Percentiles rank a stretch among this genome's conserved stretches.
phyloP scores from a whole-genome alignment of 768 basidiomycete genomes.

The Boletellus sp. region DNA sequence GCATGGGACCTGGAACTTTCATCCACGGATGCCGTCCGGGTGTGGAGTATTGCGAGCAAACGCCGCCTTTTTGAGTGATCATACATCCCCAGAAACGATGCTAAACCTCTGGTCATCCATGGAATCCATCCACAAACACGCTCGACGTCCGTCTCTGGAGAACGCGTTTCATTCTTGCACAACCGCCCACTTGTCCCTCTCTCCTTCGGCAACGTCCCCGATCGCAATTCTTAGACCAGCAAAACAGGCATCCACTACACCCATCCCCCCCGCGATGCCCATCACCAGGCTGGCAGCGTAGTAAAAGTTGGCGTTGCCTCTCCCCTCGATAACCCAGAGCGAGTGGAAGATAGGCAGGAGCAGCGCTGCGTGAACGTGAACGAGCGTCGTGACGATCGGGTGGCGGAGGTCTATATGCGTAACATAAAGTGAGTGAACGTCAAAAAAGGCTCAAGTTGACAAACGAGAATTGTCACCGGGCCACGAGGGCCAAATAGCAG shows the following conservation, averaged over 20 bases:
- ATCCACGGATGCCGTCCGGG: too few species aligned
- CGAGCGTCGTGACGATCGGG: constrained; percentile 76
- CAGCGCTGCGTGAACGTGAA: constrained; percentile 79
- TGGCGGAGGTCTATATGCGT: constrained; percentile 65
- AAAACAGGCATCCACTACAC: constrained; percentile 76
- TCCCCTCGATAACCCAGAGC: constrained; percentile 87
- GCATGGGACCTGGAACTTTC: too few species aligned
- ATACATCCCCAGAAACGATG: too few species aligned
- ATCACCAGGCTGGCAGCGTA: constrained; percentile 95
- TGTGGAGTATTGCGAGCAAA: too few species aligned
- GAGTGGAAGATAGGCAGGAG: constrained; percentile 90
- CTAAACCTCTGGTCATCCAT: too few species aligned
- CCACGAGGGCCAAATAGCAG: not conserved
- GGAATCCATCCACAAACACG: too few species aligned
- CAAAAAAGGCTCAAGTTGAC: too few species aligned
- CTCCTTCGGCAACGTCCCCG: constrained; percentile 46
- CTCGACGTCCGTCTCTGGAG: not conserved
- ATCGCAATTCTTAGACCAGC: constrained; percentile 78
- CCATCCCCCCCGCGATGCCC: constrained; percentile 83
- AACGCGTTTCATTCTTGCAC: constrained; percentile 21
- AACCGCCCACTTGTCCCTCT: constrained; percentile 28
- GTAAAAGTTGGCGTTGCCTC: constrained; percentile 97
- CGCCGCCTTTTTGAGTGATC: too few species aligned
- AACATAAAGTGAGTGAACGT: not conserved
- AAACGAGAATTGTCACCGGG: not conserved